phyloP scores from a whole-genome alignment of 768 basidiomycete species.

The Candolleomyces efflorescens region DNA sequence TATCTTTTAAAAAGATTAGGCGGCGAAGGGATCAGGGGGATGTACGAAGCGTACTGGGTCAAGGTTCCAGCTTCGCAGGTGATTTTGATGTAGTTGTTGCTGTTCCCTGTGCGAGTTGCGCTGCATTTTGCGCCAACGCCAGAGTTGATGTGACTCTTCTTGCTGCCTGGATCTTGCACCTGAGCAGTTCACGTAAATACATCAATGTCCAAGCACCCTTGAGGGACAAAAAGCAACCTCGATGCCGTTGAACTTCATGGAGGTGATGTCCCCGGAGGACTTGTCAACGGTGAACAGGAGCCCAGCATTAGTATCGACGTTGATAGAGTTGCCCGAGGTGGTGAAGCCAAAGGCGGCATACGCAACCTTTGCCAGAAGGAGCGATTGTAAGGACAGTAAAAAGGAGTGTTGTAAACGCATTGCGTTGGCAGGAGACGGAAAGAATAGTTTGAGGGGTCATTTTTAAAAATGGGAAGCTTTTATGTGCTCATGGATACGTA shows the following conservation, averaged over 20 bases:
- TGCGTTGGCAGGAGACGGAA: neutral
- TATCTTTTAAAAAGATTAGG: slow-evolving; percentile 16
- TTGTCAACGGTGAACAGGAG: slow-evolving; percentile 30
- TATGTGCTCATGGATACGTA: neutral
- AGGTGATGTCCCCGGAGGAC: slow-evolving; percentile 30
- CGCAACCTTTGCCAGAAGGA: neutral
- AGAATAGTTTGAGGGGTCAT: neutral
- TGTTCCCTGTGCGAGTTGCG: slow-evolving; percentile 22
- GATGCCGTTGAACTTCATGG: slow-evolving; percentile 31
- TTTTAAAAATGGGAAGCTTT: neutral
- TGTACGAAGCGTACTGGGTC: slow-evolving; percentile 21
- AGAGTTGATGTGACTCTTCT: slow-evolving; percentile 28
- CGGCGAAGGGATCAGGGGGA: no score
- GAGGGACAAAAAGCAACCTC: slow-evolving; percentile 14
- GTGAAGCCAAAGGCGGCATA: slow-evolving; percentile 23
- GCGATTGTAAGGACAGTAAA: neutral
- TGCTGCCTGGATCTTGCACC: slow-evolving; percentile 24
- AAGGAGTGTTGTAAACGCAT: neutral
- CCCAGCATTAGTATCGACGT: slow-evolving; percentile 28
- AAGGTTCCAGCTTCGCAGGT: slow-evolving; percentile 31
- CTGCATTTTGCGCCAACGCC: slow-evolving; percentile 29
- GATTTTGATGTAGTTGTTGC: slow-evolving; percentile 32
- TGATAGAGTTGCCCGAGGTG: slow-evolving; percentile 24
- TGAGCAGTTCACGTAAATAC: no score
- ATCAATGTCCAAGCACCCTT: no score